Base-by-base conservation (phyloP, 2,329 filamentous ascomycete species). In the Penicillium sp. region DNA sequence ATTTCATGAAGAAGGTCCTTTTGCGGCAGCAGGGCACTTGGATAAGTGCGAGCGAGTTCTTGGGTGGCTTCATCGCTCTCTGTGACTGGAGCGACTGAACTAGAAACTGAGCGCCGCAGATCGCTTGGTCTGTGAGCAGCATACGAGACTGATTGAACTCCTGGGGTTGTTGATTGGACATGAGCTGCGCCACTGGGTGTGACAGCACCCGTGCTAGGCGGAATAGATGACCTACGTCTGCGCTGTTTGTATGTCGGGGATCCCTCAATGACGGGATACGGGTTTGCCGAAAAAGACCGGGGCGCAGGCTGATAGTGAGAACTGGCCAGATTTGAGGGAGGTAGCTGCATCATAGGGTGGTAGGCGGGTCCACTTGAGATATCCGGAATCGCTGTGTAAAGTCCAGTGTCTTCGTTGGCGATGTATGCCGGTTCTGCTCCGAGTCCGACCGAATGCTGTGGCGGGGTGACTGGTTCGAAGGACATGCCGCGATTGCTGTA, bases 211-310 rank as follows among this genome's bases (percentile, higher is more conserved):
- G 91, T 85, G 63, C 88, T 85, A 12, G 90, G 88, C 25, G 93
- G 91, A 60, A 97, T 91, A 40, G 93, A 97, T 35, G 94, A 97
- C 60, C 94, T 89, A 64, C 94, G 87, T 73, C 94, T 85, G 67
- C 94, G 86, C 80, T 97, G 94, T 84, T 99, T 99, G 80, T 99
- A 99, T 36, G 94, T 97, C 12, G 94, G 94, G 28, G 94, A 99
- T 46, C 94, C 94, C 78, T 99, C 94, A 70, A 97, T 94, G 47
- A 96, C 92, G 46, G 91, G 93, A 80, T 96, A 97, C 65, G 94
- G 89, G 72, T 91, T 96, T 50, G 81, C 79, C 64, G 90, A 90
- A 57, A 82, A 85, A 37, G 82, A 79, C 62, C 87, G 81, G 26
- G 84, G 80, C 31, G 87, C 84, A 43, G 89, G 86, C 26, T 88